Evolutionary conservation across 2,329 filamentous ascomycete genomes (phyloP).

Genomic region (Trichoderma semiorbis): DNA sequence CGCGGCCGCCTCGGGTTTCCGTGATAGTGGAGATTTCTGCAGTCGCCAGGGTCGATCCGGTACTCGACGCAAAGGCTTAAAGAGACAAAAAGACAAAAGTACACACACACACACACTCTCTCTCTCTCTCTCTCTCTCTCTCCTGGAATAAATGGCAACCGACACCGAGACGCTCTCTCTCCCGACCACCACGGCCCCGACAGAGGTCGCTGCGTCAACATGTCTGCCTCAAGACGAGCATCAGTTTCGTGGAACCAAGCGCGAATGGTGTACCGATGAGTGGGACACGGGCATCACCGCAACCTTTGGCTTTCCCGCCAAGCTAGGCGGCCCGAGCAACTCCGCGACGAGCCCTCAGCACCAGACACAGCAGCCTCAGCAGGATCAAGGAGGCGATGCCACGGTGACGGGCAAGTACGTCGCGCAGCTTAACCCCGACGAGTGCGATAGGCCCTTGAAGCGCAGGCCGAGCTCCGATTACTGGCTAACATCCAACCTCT

Average conservation of each 20-base stretch:
- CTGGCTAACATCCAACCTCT: slow-evolving; percentile 20
- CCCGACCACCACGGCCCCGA: slow-evolving; percentile 32
- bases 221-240: slow-evolving; percentile 22
- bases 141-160: slow-evolving; percentile 27
- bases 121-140: not conserved
- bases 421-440: slow-evolving; percentile 6
- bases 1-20: not conserved
- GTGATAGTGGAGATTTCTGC: not conserved
- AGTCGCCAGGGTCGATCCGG: not conserved
- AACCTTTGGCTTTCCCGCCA: slow-evolving; percentile 5
- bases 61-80: not conserved
- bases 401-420: slow-evolving; percentile 17
- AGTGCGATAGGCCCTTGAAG: slow-evolving; percentile 5
- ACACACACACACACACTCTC: not conserved
- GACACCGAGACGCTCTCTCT: slow-evolving; percentile 34
- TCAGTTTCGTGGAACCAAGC: slow-evolving; percentile 19
- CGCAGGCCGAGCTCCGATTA: slow-evolving; percentile 6
- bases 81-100: no score
- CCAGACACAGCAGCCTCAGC: slow-evolving; percentile 11
- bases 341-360: slow-evolving; percentile 2
- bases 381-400: slow-evolving; percentile 11
- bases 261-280: slow-evolving; percentile 22
- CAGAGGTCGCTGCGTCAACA: slow-evolving; percentile 30
- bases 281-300: slow-evolving; percentile 32
- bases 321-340: not conserved